Base-by-base conservation (phyloP, 2,329 filamentous ascomycete species). In the Talaromyces sp. region DNA sequence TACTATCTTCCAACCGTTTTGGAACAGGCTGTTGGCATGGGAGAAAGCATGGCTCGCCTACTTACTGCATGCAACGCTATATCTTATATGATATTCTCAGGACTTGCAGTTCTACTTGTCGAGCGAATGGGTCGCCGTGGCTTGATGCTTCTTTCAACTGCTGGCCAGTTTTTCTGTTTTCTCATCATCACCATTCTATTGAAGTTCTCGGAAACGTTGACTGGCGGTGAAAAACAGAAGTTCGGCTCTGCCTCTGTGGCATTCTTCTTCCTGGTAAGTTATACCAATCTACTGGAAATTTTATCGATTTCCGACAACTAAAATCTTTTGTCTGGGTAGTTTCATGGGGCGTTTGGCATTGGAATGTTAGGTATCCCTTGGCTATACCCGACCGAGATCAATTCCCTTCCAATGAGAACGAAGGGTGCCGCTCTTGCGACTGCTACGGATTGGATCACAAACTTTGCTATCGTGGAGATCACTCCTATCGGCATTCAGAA, bases 381-480 rank as follows among this genome's bases (percentile, higher is more conserved):
- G 72, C 59, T 79, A 0, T 80, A 78, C 52, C 76, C 78, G 0
- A 74, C 77, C 1, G 78, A 81, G 51, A 79, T 81, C 63, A 81
- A 80, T 57, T 73, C 72, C 0, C 64, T 81, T 19, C 65, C 70
- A 0, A 80, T 80, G 75, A 65, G 78, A 13, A 76, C 75, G 0
- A 80, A 80, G 55, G 78, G 77, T 5, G 76, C 76, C 1, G 77
- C 77, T 0, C 49, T 79, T 1, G 77, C 73, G 0, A 79, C 77
- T 3, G 77, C 76, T 0, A 80, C 78, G 0, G 80, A 82, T 44
- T 82, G 79, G 63, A 61, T 65, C 32, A 62, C 59, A 1, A 66
- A 67, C 19, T 66, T 66, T 45, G 61, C 62, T n/a, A 68, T 77
- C 17, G 74, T 76, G 13, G 66, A 76, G 52, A 74, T 78, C 44